phyloP scores from a whole-genome alignment of 1,284 basidiomycete genomes.

The Amylostereum areolatum region DNA sequence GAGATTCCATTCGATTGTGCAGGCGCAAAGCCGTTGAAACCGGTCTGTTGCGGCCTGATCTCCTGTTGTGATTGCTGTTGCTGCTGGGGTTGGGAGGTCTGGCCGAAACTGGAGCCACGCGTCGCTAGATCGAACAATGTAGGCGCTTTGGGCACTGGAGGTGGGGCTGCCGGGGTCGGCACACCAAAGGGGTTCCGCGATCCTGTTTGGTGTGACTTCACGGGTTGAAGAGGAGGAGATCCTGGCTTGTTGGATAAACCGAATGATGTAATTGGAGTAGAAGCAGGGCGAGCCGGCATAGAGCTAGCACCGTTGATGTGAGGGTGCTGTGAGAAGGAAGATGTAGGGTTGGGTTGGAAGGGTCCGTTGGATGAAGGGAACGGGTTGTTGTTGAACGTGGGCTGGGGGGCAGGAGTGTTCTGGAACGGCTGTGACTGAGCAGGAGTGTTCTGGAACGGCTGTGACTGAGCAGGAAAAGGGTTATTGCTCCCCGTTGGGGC shows the following conservation, averaged over 20 bases:
- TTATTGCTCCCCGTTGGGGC: neutral
- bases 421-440: slow-evolving; percentile 1
- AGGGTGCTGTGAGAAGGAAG: neutral
- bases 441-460: too few relatives aligned
- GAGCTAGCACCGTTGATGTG: neutral
- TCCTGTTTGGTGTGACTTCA: slow-evolving; percentile 90
- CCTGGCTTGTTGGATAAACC: slow-evolving; percentile 20
- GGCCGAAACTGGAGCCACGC: slow-evolving; percentile 28
- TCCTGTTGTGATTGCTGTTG: slow-evolving; percentile 26
- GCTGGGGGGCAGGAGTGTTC: too few relatives aligned
- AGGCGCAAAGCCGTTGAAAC: slow-evolving; percentile 2
- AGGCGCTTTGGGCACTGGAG: slow-evolving; percentile 65
- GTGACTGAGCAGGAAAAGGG: neutral
- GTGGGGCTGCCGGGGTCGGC: slow-evolving; percentile 56
- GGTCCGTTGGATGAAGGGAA: slow-evolving; percentile 6
- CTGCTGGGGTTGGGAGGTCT: slow-evolving; percentile 20
- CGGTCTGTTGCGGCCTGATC: slow-evolving; percentile 6
- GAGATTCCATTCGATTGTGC: slow-evolving; percentile 38
- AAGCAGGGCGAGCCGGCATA: slow-evolving; percentile 54
- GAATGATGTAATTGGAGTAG: slow-evolving; percentile 49
- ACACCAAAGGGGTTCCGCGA: slow-evolving; percentile 94
- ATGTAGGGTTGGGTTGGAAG: neutral
- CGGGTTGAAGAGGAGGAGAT: slow-evolving; percentile 44
- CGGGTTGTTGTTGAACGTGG: slow-evolving; percentile 2
- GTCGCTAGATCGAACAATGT: slow-evolving; percentile 79